Percentiles rank a stretch among this genome's conserved stretches.
These are phyloP conservation scores for Amanita jacksonii DNA, from an alignment of 768 basidiomycete species.

Conservation along the genomic window DNA sequence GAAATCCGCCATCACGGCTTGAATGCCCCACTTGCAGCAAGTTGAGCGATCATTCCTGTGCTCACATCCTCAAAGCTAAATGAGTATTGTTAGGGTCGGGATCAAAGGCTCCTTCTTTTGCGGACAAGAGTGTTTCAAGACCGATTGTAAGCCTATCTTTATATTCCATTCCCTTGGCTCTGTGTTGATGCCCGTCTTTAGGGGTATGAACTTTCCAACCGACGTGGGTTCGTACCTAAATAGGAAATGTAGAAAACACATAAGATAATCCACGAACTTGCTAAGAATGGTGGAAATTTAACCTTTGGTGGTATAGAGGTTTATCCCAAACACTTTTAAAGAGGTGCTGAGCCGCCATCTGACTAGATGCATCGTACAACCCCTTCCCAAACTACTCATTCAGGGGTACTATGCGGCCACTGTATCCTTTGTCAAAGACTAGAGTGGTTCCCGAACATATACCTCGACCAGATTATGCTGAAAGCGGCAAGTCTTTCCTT, in stretches of 20 bases:
- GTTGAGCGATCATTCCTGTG: slow-evolving; percentile 34
- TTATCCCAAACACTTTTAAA: neutral
- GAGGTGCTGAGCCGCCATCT: neutral
- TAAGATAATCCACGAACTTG: slow-evolving; percentile 66
- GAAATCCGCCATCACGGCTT: slow-evolving; percentile 74
- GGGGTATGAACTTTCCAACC: slow-evolving; percentile 23
- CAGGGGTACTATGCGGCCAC: slow-evolving; percentile 71
- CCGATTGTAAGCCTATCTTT: slow-evolving; percentile 59
- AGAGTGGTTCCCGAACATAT: slow-evolving; percentile 79
- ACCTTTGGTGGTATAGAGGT: slow-evolving; percentile 4
- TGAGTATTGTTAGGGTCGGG: slow-evolving; percentile 48
- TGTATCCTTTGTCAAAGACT: slow-evolving; percentile 79
- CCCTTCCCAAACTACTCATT: slow-evolving; percentile 72
- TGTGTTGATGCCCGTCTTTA: slow-evolving; percentile 14
- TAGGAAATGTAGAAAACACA: slow-evolving; percentile 57
- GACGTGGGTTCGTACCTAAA: neutral
- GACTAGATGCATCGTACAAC: slow-evolving; percentile 64
- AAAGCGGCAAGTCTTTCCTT: slow-evolving; percentile 24
- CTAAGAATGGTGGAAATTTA: slow-evolving; percentile 21
- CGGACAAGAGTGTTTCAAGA: slow-evolving; percentile 93
- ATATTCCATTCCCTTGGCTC: slow-evolving; percentile 9
- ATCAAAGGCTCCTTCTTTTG: slow-evolving; percentile 87
- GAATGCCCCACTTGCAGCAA: slow-evolving; percentile 95
- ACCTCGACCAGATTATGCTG: slow-evolving; percentile 80
- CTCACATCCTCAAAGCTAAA: slow-evolving; percentile 8